A percentile compares a stretch with the other conserved stretches of the same genome.
Evolutionary conservation across 176 grass and related monocot species (phyloP).

Genomic region (Oryza brachyantha): DNA sequence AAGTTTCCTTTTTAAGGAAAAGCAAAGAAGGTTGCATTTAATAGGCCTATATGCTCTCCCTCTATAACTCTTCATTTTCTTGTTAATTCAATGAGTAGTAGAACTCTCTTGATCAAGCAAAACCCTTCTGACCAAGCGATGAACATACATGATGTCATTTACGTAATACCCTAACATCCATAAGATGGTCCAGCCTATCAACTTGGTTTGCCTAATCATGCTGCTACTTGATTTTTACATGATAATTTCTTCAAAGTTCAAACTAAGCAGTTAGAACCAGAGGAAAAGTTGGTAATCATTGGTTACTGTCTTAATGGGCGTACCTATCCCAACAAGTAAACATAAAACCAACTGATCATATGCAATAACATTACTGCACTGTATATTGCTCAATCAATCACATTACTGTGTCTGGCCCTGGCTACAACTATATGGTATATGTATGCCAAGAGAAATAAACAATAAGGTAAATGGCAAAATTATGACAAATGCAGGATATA

Average conservation of each 20-base stretch:
- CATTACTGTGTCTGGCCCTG: not conserved
- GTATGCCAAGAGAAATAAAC: not conserved
- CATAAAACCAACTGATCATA: not conserved
- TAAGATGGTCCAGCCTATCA: not conserved
- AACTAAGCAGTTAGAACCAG: not conserved
- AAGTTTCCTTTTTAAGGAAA: not conserved
- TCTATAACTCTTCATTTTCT: not conserved
- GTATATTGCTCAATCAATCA: not conserved
- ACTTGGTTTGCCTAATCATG: constrained; percentile 3
- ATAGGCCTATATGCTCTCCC: not conserved
- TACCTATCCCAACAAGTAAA: not conserved
- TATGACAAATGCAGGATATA: not conserved
- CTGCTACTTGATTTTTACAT: not conserved
- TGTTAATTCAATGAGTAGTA: not conserved
- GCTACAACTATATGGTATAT: not conserved
- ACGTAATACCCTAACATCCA: not conserved
- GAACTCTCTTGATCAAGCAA: not conserved
- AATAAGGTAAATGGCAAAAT: not conserved
- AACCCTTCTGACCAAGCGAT: not conserved
- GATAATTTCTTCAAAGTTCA: not conserved
- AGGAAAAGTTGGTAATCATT: not conserved
- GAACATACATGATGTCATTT: not conserved
- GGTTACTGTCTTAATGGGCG: not conserved
- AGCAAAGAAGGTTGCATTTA: not conserved
- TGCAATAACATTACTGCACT: not conserved